Base-by-base conservation (phyloP, 1,284 basidiomycete species). In the Mycosarcoma mackinlayi region DNA sequence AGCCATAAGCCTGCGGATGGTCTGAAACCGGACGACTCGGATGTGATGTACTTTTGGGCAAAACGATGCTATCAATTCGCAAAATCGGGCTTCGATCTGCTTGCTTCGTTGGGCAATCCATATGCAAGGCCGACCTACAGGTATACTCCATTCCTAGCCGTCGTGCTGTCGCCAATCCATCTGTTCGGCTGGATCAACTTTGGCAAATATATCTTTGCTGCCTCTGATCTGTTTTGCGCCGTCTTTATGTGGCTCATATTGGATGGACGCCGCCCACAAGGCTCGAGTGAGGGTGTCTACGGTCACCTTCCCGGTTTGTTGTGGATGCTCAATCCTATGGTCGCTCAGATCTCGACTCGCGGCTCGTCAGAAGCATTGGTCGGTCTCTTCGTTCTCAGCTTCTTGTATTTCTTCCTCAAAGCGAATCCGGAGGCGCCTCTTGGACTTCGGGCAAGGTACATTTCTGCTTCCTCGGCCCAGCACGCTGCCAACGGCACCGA, bases 81-180 rank as follows among this genome's bases (percentile, higher is more conserved):
- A 9, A 64, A 69, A 7, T 74, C 73, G 6, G 40, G 70, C 1
- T 78, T 82, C 30, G 48, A 65, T 10, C 33, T 67, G 3, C 52
- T 82, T 1, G 80, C 79, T 8, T 41, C 62, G 10, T 13, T 80
- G 7, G 80, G 76, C 62, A 94, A 94, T 76, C 96, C 96, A 3
- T 99, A 97, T 81, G 87, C 87, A n/a, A 87, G 95, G 44, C 88
- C 91, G 66, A 99, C 96, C 1, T 99, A 96, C 83, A 90, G 95
- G 5, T 99, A 99, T 83, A 98, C 95, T 1, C 95, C 95, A 4
- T 85, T 98, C 27, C 87, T 99, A 8, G 92, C 95, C 1, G 83
- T 93, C 2, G 81, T 95, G 9, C 85, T 97, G 24, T 85, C 89
- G 2, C 94, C 95, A 2, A 94, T 93, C 77, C 87, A 87, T 71